Evolutionary conservation across 2,329 filamentous ascomycete genomes (phyloP).

Genomic region (Verruconis gallopava): DNA sequence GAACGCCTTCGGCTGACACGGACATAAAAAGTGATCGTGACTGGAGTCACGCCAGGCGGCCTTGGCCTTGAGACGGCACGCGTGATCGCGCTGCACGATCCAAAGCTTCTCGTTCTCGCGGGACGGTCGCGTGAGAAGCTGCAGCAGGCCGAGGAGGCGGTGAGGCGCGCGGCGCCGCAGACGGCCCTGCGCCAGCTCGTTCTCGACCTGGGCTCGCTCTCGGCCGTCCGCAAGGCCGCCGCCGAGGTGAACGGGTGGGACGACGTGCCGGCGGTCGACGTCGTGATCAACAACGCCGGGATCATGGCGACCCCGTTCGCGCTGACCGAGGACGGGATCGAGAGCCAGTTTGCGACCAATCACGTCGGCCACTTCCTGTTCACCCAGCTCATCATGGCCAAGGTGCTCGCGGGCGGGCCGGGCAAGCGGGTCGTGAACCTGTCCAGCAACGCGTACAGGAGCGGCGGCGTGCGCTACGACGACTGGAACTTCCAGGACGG

Average conservation of each 20-base stretch:
- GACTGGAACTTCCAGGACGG: slow-evolving; percentile 11
- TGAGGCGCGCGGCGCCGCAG: slow-evolving; percentile 14
- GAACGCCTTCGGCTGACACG: background rate
- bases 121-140: slow-evolving; percentile 25
- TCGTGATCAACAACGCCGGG: slow-evolving; percentile 21
- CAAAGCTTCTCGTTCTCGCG: slow-evolving; percentile 9
- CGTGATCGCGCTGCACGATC: slow-evolving; percentile 21
- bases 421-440: slow-evolving; percentile 20
- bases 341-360: slow-evolving; percentile 23
- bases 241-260: slow-evolving; percentile 11
- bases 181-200: slow-evolving; percentile 9
- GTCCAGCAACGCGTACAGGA: slow-evolving; percentile 17
- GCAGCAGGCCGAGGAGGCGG: slow-evolving; percentile 17
- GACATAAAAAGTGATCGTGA: slow-evolving; percentile 16
- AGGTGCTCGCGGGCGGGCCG: slow-evolving; percentile 12
- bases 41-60: slow-evolving; percentile 25
- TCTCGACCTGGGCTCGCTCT: slow-evolving; percentile 17
- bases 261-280: slow-evolving; percentile 15
- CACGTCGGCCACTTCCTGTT: slow-evolving; percentile 23
- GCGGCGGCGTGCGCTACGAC: slow-evolving; percentile 11
- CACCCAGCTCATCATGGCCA: slow-evolving; percentile 18
- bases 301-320: slow-evolving; percentile 15
- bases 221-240: slow-evolving; percentile 15
- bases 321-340: slow-evolving; percentile 20
- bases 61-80: slow-evolving; percentile 25